These are phyloP conservation scores for Sporothrix mexicana DNA, from an alignment of 2,329 filamentous ascomycete genomes.

Conservation along the genomic window DNA sequence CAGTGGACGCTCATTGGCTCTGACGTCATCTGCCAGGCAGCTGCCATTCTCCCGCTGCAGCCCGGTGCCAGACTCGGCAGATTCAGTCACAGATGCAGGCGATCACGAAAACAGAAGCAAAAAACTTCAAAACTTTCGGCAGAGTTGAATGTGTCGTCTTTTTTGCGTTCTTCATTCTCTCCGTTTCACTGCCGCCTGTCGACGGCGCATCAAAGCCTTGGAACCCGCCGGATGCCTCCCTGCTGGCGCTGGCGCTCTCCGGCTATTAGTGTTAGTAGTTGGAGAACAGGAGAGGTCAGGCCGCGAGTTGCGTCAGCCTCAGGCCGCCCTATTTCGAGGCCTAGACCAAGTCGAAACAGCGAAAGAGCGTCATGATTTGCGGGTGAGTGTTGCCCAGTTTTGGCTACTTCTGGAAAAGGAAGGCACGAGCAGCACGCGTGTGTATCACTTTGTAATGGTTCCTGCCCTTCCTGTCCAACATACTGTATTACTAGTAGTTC, in stretches of 20 bases:
- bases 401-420: constrained; percentile 19
- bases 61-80: constrained; percentile 18
- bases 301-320: constrained; percentile 12
- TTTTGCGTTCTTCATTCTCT: background rate
- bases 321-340: background rate
- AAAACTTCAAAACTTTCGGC: background rate
- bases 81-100: background rate
- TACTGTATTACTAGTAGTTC: background rate
- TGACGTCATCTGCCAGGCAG: constrained; percentile 32
- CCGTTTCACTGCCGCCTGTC: background rate
- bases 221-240: constrained; percentile 11
- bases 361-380: background rate
- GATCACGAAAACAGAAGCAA: background rate
- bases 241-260: constrained; percentile 14
- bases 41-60: background rate
- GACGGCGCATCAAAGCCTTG: too few relatives aligned
- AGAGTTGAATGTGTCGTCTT: background rate
- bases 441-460: background rate
- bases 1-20: constrained; percentile 27
- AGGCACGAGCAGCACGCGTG: constrained; percentile 6
- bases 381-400: background rate
- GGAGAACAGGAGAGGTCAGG: background rate
- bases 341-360: background rate
- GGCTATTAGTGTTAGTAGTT: background rate
- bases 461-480: background rate